Percentiles rank a stretch among this genome's conserved stretches.
phyloP scores from a whole-genome alignment of 371 early-diverging fungal species.

The Basidiobolus meristosporus region DNA sequence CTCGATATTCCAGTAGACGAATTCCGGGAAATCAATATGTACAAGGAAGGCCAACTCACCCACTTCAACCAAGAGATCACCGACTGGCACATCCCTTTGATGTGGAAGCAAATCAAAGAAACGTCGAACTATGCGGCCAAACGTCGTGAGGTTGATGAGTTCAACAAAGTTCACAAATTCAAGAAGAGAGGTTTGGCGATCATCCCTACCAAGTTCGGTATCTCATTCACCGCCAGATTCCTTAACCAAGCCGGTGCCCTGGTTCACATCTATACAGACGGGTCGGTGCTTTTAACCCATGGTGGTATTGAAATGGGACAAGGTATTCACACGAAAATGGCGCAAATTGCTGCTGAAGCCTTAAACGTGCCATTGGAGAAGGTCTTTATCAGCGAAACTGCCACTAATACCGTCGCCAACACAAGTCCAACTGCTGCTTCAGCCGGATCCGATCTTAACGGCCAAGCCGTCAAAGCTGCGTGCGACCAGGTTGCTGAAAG shows the following conservation, averaged over 20 bases:
- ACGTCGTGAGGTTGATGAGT: slow-evolving; percentile 22
- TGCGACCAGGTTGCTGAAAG: slow-evolving; percentile 40
- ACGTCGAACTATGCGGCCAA: slow-evolving; percentile 18
- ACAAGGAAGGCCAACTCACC: slow-evolving; percentile 38
- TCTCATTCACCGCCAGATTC: slow-evolving; percentile 35
- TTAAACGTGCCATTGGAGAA: slow-evolving; percentile 30
- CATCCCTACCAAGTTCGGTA: slow-evolving; percentile 57
- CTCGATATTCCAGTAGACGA: slow-evolving; percentile 26
- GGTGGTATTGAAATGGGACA: slow-evolving; percentile 78
- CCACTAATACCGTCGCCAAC: slow-evolving; percentile 50
- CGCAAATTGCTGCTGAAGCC: slow-evolving; percentile 46
- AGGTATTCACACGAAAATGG: slow-evolving; percentile 64
- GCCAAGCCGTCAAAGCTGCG: slow-evolving; percentile 49
- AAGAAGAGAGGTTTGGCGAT: slow-evolving; percentile 48
- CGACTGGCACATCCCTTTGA: slow-evolving; percentile 42
- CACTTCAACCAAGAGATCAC: slow-evolving; percentile 33
- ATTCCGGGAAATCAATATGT: slow-evolving; percentile 35
- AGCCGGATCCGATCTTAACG: slow-evolving; percentile 53
- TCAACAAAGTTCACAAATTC: slow-evolving; percentile 34
- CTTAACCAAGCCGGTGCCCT: slow-evolving; percentile 63
- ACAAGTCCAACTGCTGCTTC: slow-evolving; percentile 54
- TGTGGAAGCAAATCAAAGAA: slow-evolving; percentile 31
- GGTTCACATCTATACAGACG: slow-evolving; percentile 63
- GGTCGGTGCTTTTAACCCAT: slow-evolving; percentile 49
- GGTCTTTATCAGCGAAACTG: slow-evolving; percentile 50